Evolutionary conservation across 2,329 filamentous ascomycete genomes (phyloP).

Genomic region (Neospermospora avenae): DNA sequence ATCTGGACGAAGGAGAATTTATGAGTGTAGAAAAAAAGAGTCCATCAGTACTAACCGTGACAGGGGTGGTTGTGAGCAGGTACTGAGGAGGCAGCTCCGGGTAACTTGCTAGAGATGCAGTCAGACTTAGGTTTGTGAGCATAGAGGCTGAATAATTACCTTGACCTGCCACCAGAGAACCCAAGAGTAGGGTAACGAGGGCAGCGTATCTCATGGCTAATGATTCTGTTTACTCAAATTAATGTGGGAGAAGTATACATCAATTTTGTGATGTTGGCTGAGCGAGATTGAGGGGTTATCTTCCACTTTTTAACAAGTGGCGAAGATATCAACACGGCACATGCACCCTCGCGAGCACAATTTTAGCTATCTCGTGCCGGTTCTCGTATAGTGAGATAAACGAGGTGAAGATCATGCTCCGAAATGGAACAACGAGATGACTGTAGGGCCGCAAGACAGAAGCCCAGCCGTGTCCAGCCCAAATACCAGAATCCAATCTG

Average conservation of each 20-base stretch:
- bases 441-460: not conserved
- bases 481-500: not conserved
- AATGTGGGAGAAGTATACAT: not conserved
- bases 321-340: not conserved
- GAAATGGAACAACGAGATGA: not conserved
- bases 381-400: not conserved
- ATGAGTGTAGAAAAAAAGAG: not conserved
- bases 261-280: not conserved
- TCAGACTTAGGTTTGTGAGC: not conserved
- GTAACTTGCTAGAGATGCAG: conserved; percentile 1
- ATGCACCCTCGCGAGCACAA: not conserved
- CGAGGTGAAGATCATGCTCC: not conserved
- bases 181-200: not conserved
- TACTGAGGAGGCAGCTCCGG: not conserved
- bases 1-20: no score
- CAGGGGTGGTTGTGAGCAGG: not conserved
- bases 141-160: not conserved
- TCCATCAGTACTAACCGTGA: not conserved
- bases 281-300: conserved; percentile 1
- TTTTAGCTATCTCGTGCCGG: not conserved
- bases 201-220: not conserved
- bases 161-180: not conserved
- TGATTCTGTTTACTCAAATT: not conserved
- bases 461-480: not conserved
- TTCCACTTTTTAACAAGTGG: not conserved